Evolutionary conservation across 2,329 filamentous ascomycete species (phyloP).

Genomic region (Biscogniauxia sp.): DNA sequence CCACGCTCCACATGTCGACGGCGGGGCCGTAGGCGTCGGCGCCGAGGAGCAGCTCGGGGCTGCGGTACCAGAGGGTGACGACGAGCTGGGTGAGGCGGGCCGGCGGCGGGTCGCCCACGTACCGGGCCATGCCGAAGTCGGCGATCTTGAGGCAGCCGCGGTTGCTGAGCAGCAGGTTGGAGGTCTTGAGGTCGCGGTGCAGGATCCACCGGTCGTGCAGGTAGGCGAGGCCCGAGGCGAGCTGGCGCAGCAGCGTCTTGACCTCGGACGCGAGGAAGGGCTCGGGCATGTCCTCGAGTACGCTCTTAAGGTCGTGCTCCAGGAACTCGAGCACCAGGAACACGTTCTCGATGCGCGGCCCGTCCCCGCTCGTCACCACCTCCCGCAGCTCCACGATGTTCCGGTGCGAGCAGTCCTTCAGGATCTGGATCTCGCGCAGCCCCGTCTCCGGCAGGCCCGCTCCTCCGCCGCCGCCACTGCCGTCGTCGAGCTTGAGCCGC

Average conservation of each 20-base stretch:
- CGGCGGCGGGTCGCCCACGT: slow-evolving; percentile 72
- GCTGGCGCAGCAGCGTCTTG: slow-evolving; percentile 84
- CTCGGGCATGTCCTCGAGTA: slow-evolving; percentile 91
- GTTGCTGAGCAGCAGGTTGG: slow-evolving; percentile 92
- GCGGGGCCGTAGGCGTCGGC: slow-evolving; percentile 69
- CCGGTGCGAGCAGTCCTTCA: slow-evolving; percentile 74
- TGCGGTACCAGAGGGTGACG: slow-evolving; percentile 95
- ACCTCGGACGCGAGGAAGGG: slow-evolving; percentile 90
- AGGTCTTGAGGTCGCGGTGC: slow-evolving; percentile 90
- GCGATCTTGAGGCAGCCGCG: slow-evolving; percentile 92
- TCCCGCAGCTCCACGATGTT: slow-evolving; percentile 83
- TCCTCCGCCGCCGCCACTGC: slow-evolving; percentile 45
- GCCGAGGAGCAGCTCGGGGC: slow-evolving; percentile 86
- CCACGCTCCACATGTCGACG: slow-evolving; percentile 94
- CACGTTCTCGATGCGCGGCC: slow-evolving; percentile 55
- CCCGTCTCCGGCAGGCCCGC: slow-evolving; percentile 86
- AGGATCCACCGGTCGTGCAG: slow-evolving; percentile 90
- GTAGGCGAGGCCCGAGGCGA: slow-evolving; percentile 76
- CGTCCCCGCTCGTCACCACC: slow-evolving; percentile 69
- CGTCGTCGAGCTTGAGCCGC: slow-evolving; percentile 82
- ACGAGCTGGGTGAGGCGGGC: slow-evolving; percentile 85
- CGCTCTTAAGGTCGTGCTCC: slow-evolving; percentile 91
- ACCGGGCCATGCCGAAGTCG: slow-evolving; percentile 96
- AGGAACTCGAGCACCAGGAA: slow-evolving; percentile 96
- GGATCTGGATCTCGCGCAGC: slow-evolving; percentile 86